Evolutionary conservation across 352 stramenopile genomes (phyloP), one percentile per base, ranked within the genome.

Genomic region (Pythium angustatum): DNA sequence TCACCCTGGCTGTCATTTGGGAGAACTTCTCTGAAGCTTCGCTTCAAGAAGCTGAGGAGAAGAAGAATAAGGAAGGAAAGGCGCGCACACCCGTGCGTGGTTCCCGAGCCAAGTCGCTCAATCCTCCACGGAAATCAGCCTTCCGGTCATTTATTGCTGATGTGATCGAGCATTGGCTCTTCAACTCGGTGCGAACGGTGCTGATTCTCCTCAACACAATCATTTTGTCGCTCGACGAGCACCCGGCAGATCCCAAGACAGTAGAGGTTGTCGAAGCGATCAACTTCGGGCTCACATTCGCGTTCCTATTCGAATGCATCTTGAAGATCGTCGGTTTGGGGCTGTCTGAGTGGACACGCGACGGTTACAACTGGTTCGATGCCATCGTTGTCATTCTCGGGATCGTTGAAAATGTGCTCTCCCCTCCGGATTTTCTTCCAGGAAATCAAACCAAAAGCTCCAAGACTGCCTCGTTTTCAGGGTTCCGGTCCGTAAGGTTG

Each of bases 1-100:
- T 98, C 14, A 90, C 87, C 8, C 73, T 98, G 24, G 91, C 91
- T 30, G 91, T 98, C 38, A 91, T 98, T 58, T 96, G 79, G 75
- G 81, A 90, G 22, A 85, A 88, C 31, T 90, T 88, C 47, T 86
- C 72, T 0, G 79, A 85, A 38, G 74, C 74, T 2, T 88, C 79
- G 2, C 74, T 81, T 27, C 40, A 79, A 50, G 78, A 86, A 72
- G 73, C 75, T 2, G 78, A 90, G 43, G 80, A 87, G 34, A 71
- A 65, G 48, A 82, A 82, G 48, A 68, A 68, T 50, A 78, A 74
- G 21, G 48, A 19, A 54, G n/a, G 17, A n/a, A 44, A 21, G 19
- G 44, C 6, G 30, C 19, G 22, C 24, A 21, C 3, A n/a, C 5
- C 1, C 14, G 31, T 45, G 19, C 22, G 28, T 43, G 19, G 5